Evolutionary conservation across 2,329 filamentous ascomycete species (phyloP).

Genomic region (Aspergillus sp.): DNA sequence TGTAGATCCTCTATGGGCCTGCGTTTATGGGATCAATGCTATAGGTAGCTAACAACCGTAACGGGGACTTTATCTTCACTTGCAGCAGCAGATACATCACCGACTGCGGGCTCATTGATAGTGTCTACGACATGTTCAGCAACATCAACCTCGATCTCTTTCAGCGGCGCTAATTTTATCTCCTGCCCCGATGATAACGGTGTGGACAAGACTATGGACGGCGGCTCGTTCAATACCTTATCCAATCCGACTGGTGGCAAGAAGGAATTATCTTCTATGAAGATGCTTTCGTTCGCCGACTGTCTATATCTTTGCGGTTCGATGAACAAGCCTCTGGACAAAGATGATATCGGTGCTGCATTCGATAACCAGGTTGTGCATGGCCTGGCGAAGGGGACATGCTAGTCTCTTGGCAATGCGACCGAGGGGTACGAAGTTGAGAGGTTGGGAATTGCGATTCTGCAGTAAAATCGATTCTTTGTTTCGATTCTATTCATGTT

Average conservation of each 20-base stretch:
- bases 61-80: not conserved
- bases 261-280: not conserved
- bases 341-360: not conserved
- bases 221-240: not conserved
- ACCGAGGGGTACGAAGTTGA: too few relatives aligned
- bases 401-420: conserved; percentile 4
- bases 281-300: conserved; percentile 1
- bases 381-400: conserved; percentile 6
- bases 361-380: not conserved
- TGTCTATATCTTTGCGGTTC: conserved; percentile 6
- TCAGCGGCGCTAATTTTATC: conserved; percentile 10
- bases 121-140: not conserved
- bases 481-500: too few relatives aligned
- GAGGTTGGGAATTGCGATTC: too few relatives aligned
- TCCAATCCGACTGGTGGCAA: conserved; percentile 7
- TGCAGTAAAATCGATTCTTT: too few relatives aligned
- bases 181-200: conserved; percentile 22
- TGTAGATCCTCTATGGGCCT: too few relatives aligned
- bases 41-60: not conserved
- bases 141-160: not conserved
- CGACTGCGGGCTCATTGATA: not conserved
- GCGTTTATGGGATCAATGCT: not conserved
- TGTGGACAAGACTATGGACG: not conserved
- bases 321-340: conserved; percentile 7
- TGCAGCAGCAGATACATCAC: not conserved